Evolutionary conservation across 495 filamentous ascomycete genomes (phyloP).

Genomic region (Daldinia concentrica): DNA sequence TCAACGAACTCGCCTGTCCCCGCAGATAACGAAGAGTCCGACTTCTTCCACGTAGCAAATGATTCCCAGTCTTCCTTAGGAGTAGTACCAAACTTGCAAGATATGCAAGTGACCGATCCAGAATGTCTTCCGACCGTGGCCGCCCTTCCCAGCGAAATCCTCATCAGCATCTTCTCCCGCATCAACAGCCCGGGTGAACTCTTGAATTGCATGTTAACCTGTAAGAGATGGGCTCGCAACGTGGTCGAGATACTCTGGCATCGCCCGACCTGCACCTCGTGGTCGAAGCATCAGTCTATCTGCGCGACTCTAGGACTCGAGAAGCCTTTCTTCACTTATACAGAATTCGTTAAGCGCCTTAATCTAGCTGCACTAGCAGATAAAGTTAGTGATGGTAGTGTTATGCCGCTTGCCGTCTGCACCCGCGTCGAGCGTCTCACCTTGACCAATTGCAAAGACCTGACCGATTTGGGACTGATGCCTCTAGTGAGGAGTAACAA

Average conservation of each 20-base stretch:
- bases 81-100: slow-evolving; percentile 73
- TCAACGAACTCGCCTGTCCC: slow-evolving; percentile 86
- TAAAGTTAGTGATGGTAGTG: slow-evolving; percentile 87
- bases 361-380: slow-evolving; percentile 83
- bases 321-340: slow-evolving; percentile 82
- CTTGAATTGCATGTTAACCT: slow-evolving; percentile 89
- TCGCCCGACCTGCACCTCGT: slow-evolving; percentile 86
- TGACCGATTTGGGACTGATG: slow-evolving; percentile 85
- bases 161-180: slow-evolving; percentile 91
- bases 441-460: slow-evolving; percentile 83
- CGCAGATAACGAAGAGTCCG: slow-evolving; percentile 82
- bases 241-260: slow-evolving; percentile 96
- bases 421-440: slow-evolving; percentile 94
- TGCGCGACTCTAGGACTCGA: slow-evolving; percentile 74
- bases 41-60: slow-evolving; percentile 87
- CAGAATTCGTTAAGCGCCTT: slow-evolving; percentile 85
- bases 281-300: slow-evolving; percentile 79
- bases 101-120: slow-evolving; percentile 69
- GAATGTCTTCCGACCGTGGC: slow-evolving; percentile 78
- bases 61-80: slow-evolving; percentile 92
- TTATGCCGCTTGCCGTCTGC: slow-evolving; percentile 82
- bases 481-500: slow-evolving; percentile 81
- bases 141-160: slow-evolving; percentile 88
- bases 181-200: slow-evolving; percentile 78
- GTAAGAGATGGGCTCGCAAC: slow-evolving; percentile 90